Evolutionary conservation across 2,329 filamentous ascomycete species (phyloP), one percentile per base, ranked within the genome.

Genomic region (Apiospora sp.): DNA sequence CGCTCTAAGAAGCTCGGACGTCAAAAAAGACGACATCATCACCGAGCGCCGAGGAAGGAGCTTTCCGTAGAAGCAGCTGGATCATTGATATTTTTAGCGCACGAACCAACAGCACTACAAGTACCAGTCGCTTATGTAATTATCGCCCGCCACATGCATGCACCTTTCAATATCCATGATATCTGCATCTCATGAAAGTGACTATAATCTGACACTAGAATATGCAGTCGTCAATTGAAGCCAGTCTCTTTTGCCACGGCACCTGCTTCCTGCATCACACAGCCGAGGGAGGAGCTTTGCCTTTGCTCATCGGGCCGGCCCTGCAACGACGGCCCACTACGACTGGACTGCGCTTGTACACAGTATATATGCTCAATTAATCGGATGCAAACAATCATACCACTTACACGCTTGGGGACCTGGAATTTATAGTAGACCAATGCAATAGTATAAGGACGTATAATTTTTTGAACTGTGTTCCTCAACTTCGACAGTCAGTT

Each of bases 21-120:
- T 69, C 30, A 69, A 72, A 64, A 64, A 64, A 41, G 58, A 69
- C 71, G 71, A 72, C 71, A 69, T 69, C 71, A 69, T 69, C 67
- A 69, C 48, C 43, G 48, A 41, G 58, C 54, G 54, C 54, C 54
- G 54, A 61, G 54, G 54, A 61, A 61, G 51, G 37, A 68, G 67
- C n/a, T 44, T 41, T 27, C 37, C 67, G 24, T 68, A 48, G 41
- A 68, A 34, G 41, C 37, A 41, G 37, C 67, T 68, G 30, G 44
- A 64, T 64, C 16, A 34, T 41, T 13, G 51, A 44, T 67, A 67
- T 27, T 44, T 68, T 48, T 27, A 68, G 67, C 54, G 54, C 54
- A 37, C 54, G 30, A 61, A 61, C 54, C 54, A 37, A 61, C 30
- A 16, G 27, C 24, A 22, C 4, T 2, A n/a, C 10, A 10, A n/a